phyloP scores from a whole-genome alignment of 345 rosid species.

The Eucalyptus regnans region DNA sequence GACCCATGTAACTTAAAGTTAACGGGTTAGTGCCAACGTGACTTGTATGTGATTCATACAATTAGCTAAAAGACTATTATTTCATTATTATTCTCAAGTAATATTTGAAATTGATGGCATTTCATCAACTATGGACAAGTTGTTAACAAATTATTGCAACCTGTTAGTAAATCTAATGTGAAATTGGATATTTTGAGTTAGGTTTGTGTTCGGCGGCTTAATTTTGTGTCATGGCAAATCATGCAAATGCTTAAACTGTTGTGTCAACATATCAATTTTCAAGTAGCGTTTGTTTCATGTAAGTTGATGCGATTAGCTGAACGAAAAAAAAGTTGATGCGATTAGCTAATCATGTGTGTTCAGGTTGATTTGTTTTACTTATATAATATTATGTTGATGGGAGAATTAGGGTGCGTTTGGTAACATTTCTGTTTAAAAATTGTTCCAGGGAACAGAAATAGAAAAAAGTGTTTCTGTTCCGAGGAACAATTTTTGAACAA shows the following conservation, averaged over 20 bases:
- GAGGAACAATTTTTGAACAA: too few species aligned
- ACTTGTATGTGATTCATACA: not conserved
- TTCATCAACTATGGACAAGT: not conserved
- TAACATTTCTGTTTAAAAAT: too few species aligned
- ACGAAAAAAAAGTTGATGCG: too few species aligned
- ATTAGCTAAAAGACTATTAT: not conserved
- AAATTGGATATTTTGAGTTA: not conserved
- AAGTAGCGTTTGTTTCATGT: not conserved
- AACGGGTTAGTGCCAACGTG: not conserved
- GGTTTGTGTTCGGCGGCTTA: not conserved
- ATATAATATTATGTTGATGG: not conserved
- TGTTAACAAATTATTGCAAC: not conserved
- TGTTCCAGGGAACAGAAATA: too few species aligned
- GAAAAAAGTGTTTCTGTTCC: too few species aligned
- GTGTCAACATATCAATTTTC: not conserved
- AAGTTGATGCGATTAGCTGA: not conserved
- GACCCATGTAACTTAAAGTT: not conserved
- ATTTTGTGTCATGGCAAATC: not conserved
- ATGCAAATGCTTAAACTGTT: not conserved
- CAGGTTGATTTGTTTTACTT: not conserved
- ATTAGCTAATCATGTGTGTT: not conserved
- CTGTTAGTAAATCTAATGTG: not conserved
- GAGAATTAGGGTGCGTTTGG: not conserved
- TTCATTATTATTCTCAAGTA: not conserved
- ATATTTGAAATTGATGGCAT: not conserved